A percentile compares a stretch with the other conserved stretches of the same genome.
These are phyloP conservation scores for Podaxis rugospora DNA, from an alignment of 768 basidiomycete genomes.

Conservation along the genomic window DNA sequence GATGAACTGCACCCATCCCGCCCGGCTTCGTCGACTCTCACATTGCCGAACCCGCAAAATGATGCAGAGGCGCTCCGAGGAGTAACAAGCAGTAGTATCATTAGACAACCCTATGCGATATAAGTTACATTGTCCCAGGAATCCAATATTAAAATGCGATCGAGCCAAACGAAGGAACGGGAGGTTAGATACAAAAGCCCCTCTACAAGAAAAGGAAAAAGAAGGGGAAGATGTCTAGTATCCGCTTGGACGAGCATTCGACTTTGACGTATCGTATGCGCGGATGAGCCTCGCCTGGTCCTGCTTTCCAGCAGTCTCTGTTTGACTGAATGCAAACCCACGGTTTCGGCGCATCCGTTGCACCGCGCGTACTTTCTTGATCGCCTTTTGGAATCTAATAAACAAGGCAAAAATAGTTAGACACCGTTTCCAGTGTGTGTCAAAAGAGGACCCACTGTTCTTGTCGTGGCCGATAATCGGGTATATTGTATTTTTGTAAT, in stretches of 20 bases:
- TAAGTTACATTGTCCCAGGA: constrained; percentile 33
- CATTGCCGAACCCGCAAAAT: neutral
- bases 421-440: neutral
- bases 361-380: constrained; percentile 99
- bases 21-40: neutral
- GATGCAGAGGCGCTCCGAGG: neutral
- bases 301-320: constrained; percentile 78
- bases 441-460: constrained; percentile 69
- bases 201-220: constrained; percentile 9
- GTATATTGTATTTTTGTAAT: constrained; percentile 98
- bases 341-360: constrained; percentile 95
- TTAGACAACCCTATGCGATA: constrained; percentile 18
- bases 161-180: neutral
- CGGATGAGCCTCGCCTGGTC: constrained; percentile 85
- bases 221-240: constrained; percentile 39
- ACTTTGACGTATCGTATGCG: constrained; percentile 84
- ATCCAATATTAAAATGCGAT: neutral
- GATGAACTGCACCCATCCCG: neutral
- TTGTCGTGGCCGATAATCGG: constrained; percentile 93
- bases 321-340: constrained; percentile 98
- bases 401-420: constrained; percentile 10
- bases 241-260: constrained; percentile 66
- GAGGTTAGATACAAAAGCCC: neutral
- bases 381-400: constrained; percentile 92
- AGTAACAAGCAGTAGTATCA: neutral